Evolutionary conservation across 257 asterid species (phyloP).

Genomic region (Galeopsis tetrahit): DNA sequence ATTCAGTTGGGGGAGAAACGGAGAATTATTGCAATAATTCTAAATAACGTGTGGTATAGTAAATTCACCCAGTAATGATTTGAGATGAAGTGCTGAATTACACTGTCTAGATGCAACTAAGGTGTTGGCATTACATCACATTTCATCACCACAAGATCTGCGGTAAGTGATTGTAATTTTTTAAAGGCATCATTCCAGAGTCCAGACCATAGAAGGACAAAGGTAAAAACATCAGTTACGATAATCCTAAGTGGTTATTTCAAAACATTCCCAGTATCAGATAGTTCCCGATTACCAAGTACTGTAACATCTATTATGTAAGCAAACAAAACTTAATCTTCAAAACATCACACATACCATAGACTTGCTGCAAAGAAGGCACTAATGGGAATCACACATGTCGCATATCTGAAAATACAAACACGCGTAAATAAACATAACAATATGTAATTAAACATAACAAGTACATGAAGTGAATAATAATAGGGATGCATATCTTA

Average conservation of each 20-base stretch:
- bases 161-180: slow-evolving; percentile 8
- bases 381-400: slow-evolving; percentile 96
- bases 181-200: neutral
- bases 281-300: slow-evolving; percentile 12
- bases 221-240: too few relatives aligned
- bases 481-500: slow-evolving; percentile 46
- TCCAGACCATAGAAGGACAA: slow-evolving; percentile 10
- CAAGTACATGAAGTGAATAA: slow-evolving; percentile 19
- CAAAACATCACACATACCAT: slow-evolving; percentile 51
- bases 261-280: slow-evolving; percentile 1
- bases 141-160: slow-evolving; percentile 24
- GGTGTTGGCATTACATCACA: neutral
- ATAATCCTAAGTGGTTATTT: slow-evolving; percentile 11
- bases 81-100: too few relatives aligned
- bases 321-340: slow-evolving; percentile 15
- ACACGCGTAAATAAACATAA: slow-evolving; percentile 30
- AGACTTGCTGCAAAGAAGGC: slow-evolving; percentile 94
- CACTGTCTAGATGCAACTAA: neutral
- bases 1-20: neutral
- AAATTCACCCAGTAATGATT: too few relatives aligned
- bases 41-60: too few relatives aligned
- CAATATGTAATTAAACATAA: neutral
- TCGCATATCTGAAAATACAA: slow-evolving; percentile 77
- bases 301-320: neutral
- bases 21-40: neutral